Base-by-base conservation (phyloP, 495 filamentous ascomycete species). In the Elasticomyces elasticus region DNA sequence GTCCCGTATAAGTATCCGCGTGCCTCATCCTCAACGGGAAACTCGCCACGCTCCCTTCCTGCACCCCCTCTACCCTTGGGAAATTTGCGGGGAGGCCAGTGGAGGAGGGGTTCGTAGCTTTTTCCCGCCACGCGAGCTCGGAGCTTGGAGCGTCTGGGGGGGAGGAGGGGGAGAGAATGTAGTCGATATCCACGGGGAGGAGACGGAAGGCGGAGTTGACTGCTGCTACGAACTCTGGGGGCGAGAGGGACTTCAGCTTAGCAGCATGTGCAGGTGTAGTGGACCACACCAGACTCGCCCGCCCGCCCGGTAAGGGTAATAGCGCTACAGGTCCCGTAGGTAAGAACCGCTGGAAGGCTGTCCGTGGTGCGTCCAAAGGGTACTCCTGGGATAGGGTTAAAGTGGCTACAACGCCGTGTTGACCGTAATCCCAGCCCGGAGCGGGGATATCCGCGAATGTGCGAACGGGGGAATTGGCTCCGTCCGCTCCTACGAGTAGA, bases 161-260 rank as follows among this genome's bases (percentile, higher is more conserved):
- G 0, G 76, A 70, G 15, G 65, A 62, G 43, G 82, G 62, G 63
- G 71, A 82, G 76, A 83, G 74, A 69, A 96, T 84, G 68, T 86
- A 96, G 12, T 72, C 75, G 5, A 98, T 70, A 68, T 99, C 92
- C 0, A 83, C 79, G 50, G 83, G 75, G 33, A 73, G 75, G 17
- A 99, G 77, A 1, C 89, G 81, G 74, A 99, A 96, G 11, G 87
- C 94, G 1, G 91, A 89, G 65, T 97, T 97, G 42, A 97, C 84
- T 79, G 90, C 85, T 9, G 88, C 82, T 5, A 84, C 70, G 64
- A 97, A 94, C 61, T 94, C 84, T 10, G 73, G 70, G 0, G 76
- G 53, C 0, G 80, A 72, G 15, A 97, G 72, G 7, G 76, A 76
- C 70, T 95, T 96, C 30, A 99, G 77, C 41, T 82, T 76, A 11